phyloP scores from a whole-genome alignment of 805 yeast species.

The Zygosaccharomyces rouxii region DNA sequence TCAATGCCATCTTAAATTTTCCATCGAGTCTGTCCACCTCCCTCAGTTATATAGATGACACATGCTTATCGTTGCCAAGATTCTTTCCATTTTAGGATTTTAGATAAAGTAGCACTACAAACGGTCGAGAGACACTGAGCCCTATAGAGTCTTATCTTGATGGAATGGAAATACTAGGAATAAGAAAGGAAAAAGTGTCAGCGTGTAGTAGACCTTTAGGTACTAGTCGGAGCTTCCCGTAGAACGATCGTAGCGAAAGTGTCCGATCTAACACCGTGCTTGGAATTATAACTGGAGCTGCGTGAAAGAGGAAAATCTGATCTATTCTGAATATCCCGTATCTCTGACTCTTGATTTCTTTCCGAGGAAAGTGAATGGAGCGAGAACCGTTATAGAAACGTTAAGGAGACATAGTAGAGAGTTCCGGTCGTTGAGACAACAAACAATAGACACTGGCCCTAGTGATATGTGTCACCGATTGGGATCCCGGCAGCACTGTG shows the following conservation, averaged over 20 bases:
- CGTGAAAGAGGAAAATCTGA: background rate
- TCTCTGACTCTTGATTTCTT: background rate
- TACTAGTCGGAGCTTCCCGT: too few species aligned
- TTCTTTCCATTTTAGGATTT: background rate
- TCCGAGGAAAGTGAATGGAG: too few species aligned
- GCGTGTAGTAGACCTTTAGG: background rate
- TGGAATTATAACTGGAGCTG: background rate
- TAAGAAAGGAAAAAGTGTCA: background rate
- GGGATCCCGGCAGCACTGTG: too few species aligned
- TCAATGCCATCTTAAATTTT: background rate
- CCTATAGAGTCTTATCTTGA: background rate
- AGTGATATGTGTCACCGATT: too few species aligned
- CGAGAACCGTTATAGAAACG: too few species aligned
- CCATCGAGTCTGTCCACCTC: background rate
- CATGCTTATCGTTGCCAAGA: slow-evolving; percentile 1
- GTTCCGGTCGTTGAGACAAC: too few species aligned
- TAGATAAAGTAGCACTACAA: background rate
- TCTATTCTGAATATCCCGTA: background rate
- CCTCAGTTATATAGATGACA: background rate
- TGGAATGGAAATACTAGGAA: background rate
- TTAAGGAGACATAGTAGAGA: too few species aligned
- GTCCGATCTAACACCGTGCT: background rate
- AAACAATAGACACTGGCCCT: too few species aligned
- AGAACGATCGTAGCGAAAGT: too few species aligned
- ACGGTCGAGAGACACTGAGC: background rate